A percentile compares a stretch with the other conserved stretches of the same genome.
Evolutionary conservation across 495 filamentous ascomycete genomes (phyloP).

Genomic region (Baudoinia panamericana): DNA sequence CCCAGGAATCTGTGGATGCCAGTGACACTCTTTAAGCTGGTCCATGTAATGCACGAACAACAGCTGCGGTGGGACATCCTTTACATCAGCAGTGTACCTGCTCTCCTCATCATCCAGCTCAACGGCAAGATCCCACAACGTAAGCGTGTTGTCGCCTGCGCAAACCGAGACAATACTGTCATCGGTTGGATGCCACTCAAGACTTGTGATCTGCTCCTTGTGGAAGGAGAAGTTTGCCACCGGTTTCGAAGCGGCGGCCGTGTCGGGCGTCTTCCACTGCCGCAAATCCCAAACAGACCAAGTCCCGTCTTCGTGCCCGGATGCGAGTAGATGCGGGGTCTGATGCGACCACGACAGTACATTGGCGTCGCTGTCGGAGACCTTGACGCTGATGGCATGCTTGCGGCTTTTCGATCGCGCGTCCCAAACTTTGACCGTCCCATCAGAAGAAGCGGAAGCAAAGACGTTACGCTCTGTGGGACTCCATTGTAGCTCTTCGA

Average conservation of each 20-base stretch:
- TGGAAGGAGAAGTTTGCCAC: slow-evolving; percentile 89
- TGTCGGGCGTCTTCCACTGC: slow-evolving; percentile 64
- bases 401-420: slow-evolving; percentile 75
- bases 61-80: slow-evolving; percentile 85
- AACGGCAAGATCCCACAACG: slow-evolving; percentile 92
- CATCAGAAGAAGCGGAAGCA: slow-evolving; percentile 82
- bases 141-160: slow-evolving; percentile 85
- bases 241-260: slow-evolving; percentile 42
- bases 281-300: slow-evolving; percentile 96
- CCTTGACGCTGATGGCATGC: slow-evolving; percentile 70
- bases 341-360: slow-evolving; percentile 87
- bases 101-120: slow-evolving; percentile 95
- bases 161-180: slow-evolving; percentile 89
- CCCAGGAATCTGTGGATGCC: slow-evolving; percentile 95
- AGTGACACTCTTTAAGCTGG: slow-evolving; percentile 85
- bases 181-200: slow-evolving; percentile 96
- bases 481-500: slow-evolving; percentile 95
- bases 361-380: slow-evolving; percentile 79
- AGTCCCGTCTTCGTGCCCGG: slow-evolving; percentile 83
- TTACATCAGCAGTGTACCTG: slow-evolving; percentile 70
- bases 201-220: slow-evolving; percentile 83
- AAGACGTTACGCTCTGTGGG: slow-evolving; percentile 86
- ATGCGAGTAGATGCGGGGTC: slow-evolving; percentile 77
- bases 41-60: slow-evolving; percentile 96
- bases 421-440: slow-evolving; percentile 91